Evolutionary conservation across 371 early-diverging fungal species (phyloP).

Genomic region (Mucor ambiguus): DNA sequence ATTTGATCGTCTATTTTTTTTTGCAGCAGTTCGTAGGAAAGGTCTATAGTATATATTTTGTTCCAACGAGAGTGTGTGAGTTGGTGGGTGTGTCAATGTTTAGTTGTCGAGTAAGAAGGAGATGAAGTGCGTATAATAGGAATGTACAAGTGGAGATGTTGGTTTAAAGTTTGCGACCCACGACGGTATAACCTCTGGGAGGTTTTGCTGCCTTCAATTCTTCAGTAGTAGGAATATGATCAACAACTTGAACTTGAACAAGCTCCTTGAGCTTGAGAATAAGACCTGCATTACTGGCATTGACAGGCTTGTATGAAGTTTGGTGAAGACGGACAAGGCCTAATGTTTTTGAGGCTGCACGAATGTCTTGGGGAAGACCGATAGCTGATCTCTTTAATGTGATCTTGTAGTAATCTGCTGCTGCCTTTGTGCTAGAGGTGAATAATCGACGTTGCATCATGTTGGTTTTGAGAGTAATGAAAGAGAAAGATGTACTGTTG

Average conservation of each 20-base stretch:
- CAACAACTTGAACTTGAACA: conserved; percentile 72
- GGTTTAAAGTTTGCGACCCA: conserved; percentile 50
- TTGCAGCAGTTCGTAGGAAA: background rate
- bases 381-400: conserved; percentile 63
- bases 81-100: background rate
- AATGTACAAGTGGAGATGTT: conserved; percentile 1
- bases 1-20: background rate
- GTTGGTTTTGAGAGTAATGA: background rate
- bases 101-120: background rate
- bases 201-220: conserved; percentile 42
- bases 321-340: conserved; percentile 61
- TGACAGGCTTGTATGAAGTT: conserved; percentile 63
- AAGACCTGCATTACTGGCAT: conserved; percentile 69
- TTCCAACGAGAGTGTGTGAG: background rate
- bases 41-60: background rate
- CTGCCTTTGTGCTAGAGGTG: conserved; percentile 28
- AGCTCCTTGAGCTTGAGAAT: conserved; percentile 83
- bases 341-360: conserved; percentile 58
- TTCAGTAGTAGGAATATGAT: conserved; percentile 49
- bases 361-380: conserved; percentile 56
- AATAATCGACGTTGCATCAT: conserved; percentile 40
- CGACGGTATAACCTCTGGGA: conserved; percentile 60
- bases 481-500: background rate
- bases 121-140: background rate
- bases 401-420: conserved; percentile 58